These are phyloP conservation scores for Vigna reflexopilosa DNA, from an alignment of 306 rosid genomes.

Conservation along the genomic window DNA sequence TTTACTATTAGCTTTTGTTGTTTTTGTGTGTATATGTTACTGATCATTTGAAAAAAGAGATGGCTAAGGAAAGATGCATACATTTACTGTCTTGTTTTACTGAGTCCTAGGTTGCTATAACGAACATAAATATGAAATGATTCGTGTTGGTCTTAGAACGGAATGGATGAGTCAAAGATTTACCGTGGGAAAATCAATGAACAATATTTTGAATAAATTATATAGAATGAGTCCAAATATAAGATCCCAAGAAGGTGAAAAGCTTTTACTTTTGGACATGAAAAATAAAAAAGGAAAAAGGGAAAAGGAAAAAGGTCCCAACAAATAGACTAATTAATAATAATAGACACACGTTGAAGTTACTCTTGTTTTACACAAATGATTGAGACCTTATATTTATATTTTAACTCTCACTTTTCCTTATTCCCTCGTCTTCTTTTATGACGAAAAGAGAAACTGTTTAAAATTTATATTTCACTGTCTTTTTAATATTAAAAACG, in stretches of 20 bases:
- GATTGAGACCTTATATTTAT: background rate
- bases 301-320: background rate
- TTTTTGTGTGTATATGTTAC: too few relatives aligned
- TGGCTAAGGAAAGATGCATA: background rate
- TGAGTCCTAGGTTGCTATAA: constrained; percentile 4
- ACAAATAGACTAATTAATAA: background rate
- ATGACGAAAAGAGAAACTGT: too few relatives aligned
- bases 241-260: background rate
- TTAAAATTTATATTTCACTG: too few relatives aligned
- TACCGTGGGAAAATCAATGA: background rate
- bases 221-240: background rate
- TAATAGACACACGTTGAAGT: background rate
- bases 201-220: background rate
- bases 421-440: background rate
- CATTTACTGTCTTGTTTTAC: background rate
- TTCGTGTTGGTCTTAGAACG: background rate
- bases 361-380: background rate
- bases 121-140: constrained; percentile 11
- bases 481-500: too few relatives aligned
- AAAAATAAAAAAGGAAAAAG: background rate
- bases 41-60: background rate
- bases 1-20: background rate
- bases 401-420: background rate
- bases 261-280: background rate
- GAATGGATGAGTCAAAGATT: constrained; percentile 18